phyloP scores from a whole-genome alignment of 2,329 filamentous ascomycete species.

The Leptographium lundbergii region DNA sequence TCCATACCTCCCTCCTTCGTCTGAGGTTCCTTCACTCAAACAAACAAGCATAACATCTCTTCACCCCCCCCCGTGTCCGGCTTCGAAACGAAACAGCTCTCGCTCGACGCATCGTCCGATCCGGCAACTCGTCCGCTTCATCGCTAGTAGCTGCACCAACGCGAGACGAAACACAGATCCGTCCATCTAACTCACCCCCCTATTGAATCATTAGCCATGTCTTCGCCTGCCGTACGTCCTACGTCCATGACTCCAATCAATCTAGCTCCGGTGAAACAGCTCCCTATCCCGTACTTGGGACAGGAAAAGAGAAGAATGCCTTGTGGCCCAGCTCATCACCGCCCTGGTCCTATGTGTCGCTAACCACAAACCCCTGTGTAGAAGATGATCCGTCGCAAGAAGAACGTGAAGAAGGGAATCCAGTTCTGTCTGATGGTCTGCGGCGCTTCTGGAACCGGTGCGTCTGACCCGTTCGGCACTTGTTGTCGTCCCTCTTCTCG shows the following conservation, averaged over 20 bases:
- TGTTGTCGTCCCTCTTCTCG: neutral
- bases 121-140: neutral
- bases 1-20: conserved; percentile 1
- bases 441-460: conserved; percentile 96
- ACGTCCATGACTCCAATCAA: neutral
- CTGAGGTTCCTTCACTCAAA: neutral
- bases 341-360: conserved; percentile 6
- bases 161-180: neutral
- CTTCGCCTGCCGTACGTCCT: conserved; percentile 22
- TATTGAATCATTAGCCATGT: conserved; percentile 14
- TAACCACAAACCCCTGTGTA: conserved; percentile 24
- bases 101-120: conserved; percentile 6
- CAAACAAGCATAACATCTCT: neutral
- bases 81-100: conserved; percentile 10
- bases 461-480: conserved; percentile 14
- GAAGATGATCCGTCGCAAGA: conserved; percentile 99
- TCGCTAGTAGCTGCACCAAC: neutral
- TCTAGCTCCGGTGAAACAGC: neutral
- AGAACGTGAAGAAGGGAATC: conserved; percentile 99
- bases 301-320: neutral
- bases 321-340: neutral
- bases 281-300: neutral
- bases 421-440: conserved; percentile 99
- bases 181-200: conserved; percentile 1
- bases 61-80: conserved; percentile 1